These are phyloP conservation scores for Orbilia oligospora DNA, from an alignment of 2,329 filamentous ascomycete genomes.

Conservation along the genomic window DNA sequence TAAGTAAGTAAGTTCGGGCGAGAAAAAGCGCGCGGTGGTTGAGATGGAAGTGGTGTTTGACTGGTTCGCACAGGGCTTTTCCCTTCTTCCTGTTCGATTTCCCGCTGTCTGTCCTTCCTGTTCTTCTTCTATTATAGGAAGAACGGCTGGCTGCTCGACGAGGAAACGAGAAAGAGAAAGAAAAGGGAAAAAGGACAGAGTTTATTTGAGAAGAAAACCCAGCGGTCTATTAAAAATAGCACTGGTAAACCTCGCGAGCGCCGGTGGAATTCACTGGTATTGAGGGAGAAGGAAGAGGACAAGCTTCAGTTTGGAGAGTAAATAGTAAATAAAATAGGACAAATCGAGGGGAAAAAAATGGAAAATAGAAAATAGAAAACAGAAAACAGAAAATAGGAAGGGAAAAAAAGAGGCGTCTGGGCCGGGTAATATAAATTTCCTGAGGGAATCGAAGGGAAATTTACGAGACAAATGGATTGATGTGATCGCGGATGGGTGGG, in stretches of 20 bases:
- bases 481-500: too few relatives aligned
- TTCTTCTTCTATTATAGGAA: too few relatives aligned
- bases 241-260: conserved; percentile 33
- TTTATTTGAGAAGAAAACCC: conserved; percentile 42
- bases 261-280: conserved; percentile 1
- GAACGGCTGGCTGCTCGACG: not conserved
- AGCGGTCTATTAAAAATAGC: conserved; percentile 5
- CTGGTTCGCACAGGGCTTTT: not conserved
- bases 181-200: conserved; percentile 38
- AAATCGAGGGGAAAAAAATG: not conserved
- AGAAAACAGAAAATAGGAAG: not conserved
- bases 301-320: too few relatives aligned
- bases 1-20: too few relatives aligned
- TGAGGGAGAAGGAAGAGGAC: conserved; percentile 16
- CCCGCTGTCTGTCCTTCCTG: too few relatives aligned
- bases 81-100: too few relatives aligned
- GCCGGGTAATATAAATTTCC: conserved; percentile 49
- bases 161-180: not conserved
- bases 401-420: conserved; percentile 18
- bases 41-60: conserved; percentile 26
- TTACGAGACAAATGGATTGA: not conserved
- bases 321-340: too few relatives aligned
- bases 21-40: conserved; percentile 11
- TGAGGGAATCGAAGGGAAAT: conserved; percentile 9
- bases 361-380: not conserved